Evolutionary conservation across 306 rosid genomes (phyloP).

Genomic region (Quercus bicolor): DNA sequence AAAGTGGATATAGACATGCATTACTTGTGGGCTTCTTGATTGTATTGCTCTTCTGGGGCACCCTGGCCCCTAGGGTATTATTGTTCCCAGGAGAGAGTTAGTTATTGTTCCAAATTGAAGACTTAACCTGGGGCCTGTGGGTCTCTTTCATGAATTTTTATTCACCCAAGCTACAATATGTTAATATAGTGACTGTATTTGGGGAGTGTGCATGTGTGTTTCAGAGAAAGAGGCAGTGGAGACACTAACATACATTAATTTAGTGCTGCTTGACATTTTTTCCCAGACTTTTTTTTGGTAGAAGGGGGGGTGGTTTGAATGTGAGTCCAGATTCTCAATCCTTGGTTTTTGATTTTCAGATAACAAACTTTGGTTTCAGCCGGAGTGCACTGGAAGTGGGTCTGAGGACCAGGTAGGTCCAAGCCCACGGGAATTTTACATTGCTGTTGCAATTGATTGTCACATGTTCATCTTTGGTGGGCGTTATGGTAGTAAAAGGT

Average conservation of each 20-base stretch:
- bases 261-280: not conserved
- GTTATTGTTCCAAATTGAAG: no score
- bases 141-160: not conserved
- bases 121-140: not conserved
- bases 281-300: no score
- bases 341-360: conserved; percentile 41
- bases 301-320: not conserved
- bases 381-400: conserved; percentile 85
- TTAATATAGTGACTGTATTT: not conserved
- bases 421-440: conserved; percentile 81
- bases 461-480: conserved; percentile 98
- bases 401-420: conserved; percentile 85
- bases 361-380: conserved; percentile 72
- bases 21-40: no score
- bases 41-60: no score
- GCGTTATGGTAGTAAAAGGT: conserved; percentile 76
- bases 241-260: no score
- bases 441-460: conserved; percentile 88
- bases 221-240: not conserved
- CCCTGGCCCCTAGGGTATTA: no score
- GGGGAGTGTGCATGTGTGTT: not conserved
- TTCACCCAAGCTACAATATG: not conserved
- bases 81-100: no score
- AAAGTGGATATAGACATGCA: no score
- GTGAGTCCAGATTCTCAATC: conserved; percentile 8